Evolutionary conservation across 2,329 filamentous ascomycete genomes (phyloP), one percentile per base, ranked within the genome.

Genomic region (Lecanoromycetidae sp.): DNA sequence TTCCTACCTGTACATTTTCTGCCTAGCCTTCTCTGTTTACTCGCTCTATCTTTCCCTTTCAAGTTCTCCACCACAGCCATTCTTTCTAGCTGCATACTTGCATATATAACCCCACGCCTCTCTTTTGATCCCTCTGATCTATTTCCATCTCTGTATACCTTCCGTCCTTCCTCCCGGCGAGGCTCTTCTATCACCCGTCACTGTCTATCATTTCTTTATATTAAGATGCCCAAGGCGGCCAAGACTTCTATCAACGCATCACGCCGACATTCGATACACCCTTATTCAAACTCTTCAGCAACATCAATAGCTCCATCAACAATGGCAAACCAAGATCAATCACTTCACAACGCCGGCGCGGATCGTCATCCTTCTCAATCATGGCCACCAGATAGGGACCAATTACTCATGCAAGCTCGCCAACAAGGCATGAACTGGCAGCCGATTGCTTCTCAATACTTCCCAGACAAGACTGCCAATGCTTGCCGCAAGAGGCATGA

Each of bases 401-500:
- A 82, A 57, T 77, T 77, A 30, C 75, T 94, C 35, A 70, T 90
- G 52, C 67, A 70, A 35, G 84, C 85, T 13, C 77, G 87, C 44
- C 76, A 81, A 39, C 77, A 80, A 57, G 83, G 84, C 20, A 74
- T 87, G 61, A 90, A 88, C 65, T 94, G 87, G 87, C 75, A 77
- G 45, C 81, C 85, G 57, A 91, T 93, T 60, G 80, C 87, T 57
- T 71, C 72, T 52, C 76, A 74, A 52, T 78, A 86, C 65, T 94
- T 94, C 61, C 82, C 81, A 1, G 72, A 66, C 61, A 94, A 94
- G 69, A 74, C 73, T 10, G 66, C 82, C 49, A 91, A 91, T 61
- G 87, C 87, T 15, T 94, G 87, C 66, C 84, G 87, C 54, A 94
- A 94, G 68, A 78, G 87, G 46, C 86, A 93, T 58, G 87, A 94